Evolutionary conservation across 345 rosid genomes (phyloP).

Genomic region (Stellera chamaejasme): DNA sequence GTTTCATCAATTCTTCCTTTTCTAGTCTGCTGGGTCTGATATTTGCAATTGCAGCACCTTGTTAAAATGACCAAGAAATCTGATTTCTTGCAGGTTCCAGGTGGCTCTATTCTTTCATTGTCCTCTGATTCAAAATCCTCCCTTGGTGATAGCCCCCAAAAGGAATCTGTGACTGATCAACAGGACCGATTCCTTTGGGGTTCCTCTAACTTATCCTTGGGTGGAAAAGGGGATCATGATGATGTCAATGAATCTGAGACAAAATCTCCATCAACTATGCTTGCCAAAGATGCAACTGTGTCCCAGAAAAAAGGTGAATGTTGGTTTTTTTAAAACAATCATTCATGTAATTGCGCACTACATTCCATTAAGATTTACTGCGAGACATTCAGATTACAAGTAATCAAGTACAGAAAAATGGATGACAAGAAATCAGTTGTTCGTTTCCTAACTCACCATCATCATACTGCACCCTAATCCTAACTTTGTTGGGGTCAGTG

Average conservation of each 20-base stretch:
- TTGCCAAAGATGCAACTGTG: constrained; percentile 19
- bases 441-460: too few species aligned
- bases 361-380: too few species aligned
- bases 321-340: not conserved
- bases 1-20: constrained; percentile 1
- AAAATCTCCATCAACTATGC: constrained; percentile 15
- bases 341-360: too few species aligned
- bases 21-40: not conserved
- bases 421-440: too few species aligned
- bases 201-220: constrained; percentile 19
- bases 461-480: too few species aligned
- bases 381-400: too few species aligned
- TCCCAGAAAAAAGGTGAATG: constrained; percentile 32
- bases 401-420: too few species aligned
- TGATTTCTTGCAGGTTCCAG: constrained; percentile 46
- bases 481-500: too few species aligned
- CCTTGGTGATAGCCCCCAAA: constrained; percentile 26
- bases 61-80: not conserved
- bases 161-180: constrained; percentile 17
- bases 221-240: constrained; percentile 10
- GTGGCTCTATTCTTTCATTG: constrained; percentile 28
- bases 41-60: not conserved
- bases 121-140: constrained; percentile 57
- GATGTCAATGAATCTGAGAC: constrained; percentile 13
- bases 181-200: constrained; percentile 18